Evolutionary conservation across 1,284 basidiomycete genomes (phyloP), one percentile per base, ranked within the genome.

Genomic region (Trichosporon sp.): DNA sequence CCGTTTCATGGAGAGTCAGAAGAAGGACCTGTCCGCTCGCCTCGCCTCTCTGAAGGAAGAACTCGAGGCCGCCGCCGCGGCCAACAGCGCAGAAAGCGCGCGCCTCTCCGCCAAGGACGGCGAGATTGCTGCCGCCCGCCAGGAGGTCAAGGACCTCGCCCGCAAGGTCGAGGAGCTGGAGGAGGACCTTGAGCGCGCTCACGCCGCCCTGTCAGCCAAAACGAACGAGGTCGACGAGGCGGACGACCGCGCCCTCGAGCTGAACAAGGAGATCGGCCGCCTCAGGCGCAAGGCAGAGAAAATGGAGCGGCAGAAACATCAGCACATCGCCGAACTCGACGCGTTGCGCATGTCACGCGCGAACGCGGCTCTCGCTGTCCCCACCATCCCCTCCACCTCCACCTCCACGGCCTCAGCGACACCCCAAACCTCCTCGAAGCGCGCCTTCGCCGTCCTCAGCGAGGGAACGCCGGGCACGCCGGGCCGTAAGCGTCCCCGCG

Each of bases 141-240:
- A 71, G 12, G 10, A 31, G 6, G 12, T 84, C 68, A 79, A 87
- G 74, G 77, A 71, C 35, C 72, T 74, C 26, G 69, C 68, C 1
- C 71, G 77, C 68, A 82, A 69, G 54, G 67, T 81, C 11, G 69
- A 40, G 0, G 69, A 70, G n/a, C 46, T 69, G 7, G 35, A 67
- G 31, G 73, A 74, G 54, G 73, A 74, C 56, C n/a, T 74, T 0
- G 26, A 72, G 63, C 65, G 73, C 2, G 66, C 71, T 4, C 43
- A 64, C 11, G 66, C 51, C 12, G 65, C 65, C 12, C 70, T 73
- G 11, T 59, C 67, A 1, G 63, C 68, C 38, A 75, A 75, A 69
- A 73, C 69, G 21, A 65, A 65, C 63, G 74, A 75, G 51, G 48
- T 75, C 35, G 74, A 75, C 35, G 74, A 75, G 65, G 70, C 74